A percentile compares a stretch with the other conserved stretches of the same genome.
phyloP scores from a whole-genome alignment of 306 rosid genomes.

The Bauhinia variegata region DNA sequence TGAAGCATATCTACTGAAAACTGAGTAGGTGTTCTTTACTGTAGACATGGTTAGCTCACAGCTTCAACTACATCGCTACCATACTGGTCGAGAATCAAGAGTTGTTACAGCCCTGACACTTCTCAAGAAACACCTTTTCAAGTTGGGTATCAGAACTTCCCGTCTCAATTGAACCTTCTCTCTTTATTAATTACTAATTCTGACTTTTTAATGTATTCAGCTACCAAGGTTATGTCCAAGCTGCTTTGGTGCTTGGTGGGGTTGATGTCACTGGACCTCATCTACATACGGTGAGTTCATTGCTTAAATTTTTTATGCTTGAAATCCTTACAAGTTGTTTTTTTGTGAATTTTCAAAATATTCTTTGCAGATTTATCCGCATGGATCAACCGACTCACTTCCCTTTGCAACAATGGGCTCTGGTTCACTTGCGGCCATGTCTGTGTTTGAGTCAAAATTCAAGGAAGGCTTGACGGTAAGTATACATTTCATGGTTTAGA shows the following conservation, averaged over 20 bases:
- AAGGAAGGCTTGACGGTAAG: constrained; percentile 73
- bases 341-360: constrained; percentile 34
- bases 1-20: constrained; percentile 20
- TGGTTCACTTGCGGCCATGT: constrained; percentile 59
- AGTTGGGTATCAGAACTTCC: constrained; percentile 42
- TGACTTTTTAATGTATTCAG: constrained; percentile 43
- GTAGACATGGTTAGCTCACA: constrained; percentile 97
- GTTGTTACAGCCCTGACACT: constrained; percentile 54
- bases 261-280: constrained; percentile 95
- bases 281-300: constrained; percentile 79
- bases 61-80: constrained; percentile 88
- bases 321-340: constrained; percentile 22
- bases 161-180: background rate
- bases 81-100: constrained; percentile 78
- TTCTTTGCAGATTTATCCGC: constrained; percentile 74
- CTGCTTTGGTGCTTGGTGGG: constrained; percentile 98
- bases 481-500: constrained; percentile 5
- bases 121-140: constrained; percentile 58
- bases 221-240: constrained; percentile 81
- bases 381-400: constrained; percentile 77
- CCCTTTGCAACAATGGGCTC: constrained; percentile 63
- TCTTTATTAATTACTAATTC: constrained; percentile 10
- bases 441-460: constrained; percentile 58
- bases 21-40: constrained; percentile 33
- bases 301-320: constrained; percentile 18